A percentile compares a stretch with the other conserved stretches of the same genome.
phyloP scores from a whole-genome alignment of 306 rosid species.

The Citrullus amarus region DNA sequence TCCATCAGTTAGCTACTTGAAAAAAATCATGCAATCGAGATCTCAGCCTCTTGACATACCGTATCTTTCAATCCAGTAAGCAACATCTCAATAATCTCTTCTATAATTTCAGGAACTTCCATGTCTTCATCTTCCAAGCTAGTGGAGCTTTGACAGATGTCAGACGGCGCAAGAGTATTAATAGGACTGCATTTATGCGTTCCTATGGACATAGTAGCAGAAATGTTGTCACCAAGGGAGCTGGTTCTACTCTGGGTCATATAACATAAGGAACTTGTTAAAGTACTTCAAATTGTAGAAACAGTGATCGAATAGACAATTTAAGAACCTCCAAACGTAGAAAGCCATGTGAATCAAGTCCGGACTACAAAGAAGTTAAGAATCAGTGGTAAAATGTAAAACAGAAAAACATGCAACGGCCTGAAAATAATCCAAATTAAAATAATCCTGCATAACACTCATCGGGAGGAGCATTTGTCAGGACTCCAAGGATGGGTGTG shows the following conservation, averaged over 20 bases:
- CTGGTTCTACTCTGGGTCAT: slow-evolving; percentile 58
- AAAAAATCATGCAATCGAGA: slow-evolving; percentile 19
- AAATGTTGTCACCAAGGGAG: slow-evolving; percentile 41
- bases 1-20: slow-evolving; percentile 2
- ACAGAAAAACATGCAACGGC: not conserved
- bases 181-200: slow-evolving; percentile 25
- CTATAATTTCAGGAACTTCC: slow-evolving; percentile 85
- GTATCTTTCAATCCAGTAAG: slow-evolving; percentile 84
- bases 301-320: not conserved
- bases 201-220: slow-evolving; percentile 31
- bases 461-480: not conserved
- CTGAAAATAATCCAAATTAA: not conserved
- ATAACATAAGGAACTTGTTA: slow-evolving; percentile 14
- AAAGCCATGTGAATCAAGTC: not conserved
- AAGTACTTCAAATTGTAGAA: not conserved
- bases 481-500: not conserved
- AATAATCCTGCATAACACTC: not conserved
- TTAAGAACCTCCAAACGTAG: not conserved
- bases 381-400: not conserved
- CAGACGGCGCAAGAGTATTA: slow-evolving; percentile 17
- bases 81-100: slow-evolving; percentile 92
- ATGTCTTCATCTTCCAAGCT: slow-evolving; percentile 60
- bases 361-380: not conserved
- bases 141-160: slow-evolving; percentile 23
- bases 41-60: slow-evolving; percentile 58